A percentile compares a stretch with the other conserved stretches of the same genome.
Conservation (phyloP, 1,139 yeast genomes). For the Nadsonia starkeyi-henricii region DNA sequence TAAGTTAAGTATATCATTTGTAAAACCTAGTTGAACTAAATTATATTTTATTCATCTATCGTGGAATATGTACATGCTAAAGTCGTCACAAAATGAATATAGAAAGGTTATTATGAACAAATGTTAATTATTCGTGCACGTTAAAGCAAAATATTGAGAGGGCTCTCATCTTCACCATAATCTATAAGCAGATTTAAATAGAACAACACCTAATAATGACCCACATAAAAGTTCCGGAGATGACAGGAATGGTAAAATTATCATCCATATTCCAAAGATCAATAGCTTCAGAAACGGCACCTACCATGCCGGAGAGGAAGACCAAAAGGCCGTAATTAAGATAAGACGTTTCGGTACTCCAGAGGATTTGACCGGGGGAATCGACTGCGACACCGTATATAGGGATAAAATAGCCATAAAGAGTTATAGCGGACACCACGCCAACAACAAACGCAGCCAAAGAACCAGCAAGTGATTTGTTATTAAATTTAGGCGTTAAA, state of each 20-base stretch:
- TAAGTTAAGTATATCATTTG: no score
- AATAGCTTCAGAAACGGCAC: constrained; percentile 75
- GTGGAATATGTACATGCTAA: no score
- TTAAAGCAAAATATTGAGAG: no score
- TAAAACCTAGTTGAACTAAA: no score
- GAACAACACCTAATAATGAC: not conserved
- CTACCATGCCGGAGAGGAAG: constrained; percentile 58
- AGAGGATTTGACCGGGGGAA: constrained; percentile 39
- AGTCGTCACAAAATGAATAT: no score
- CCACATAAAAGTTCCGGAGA: constrained; percentile 50
- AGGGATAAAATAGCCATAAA: constrained; percentile 67
- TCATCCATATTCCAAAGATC: constrained; percentile 71
- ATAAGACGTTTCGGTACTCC: constrained; percentile 48
- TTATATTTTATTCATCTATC: no score
- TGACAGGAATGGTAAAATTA: constrained; percentile 82
- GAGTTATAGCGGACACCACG: constrained; percentile 41
- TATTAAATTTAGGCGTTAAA: constrained; percentile 61
- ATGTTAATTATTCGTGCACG: no score
- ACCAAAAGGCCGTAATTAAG: constrained; percentile 41
- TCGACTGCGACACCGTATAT: constrained; percentile 34
- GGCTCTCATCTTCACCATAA: no score
- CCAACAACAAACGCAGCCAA: constrained; percentile 77
- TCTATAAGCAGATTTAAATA: not conserved
- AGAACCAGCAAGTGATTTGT: constrained; percentile 82
- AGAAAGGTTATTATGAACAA: no score